Evolutionary conservation across 768 basidiomycete species (phyloP).

Genomic region (Asterophora lycoperdoides): DNA sequence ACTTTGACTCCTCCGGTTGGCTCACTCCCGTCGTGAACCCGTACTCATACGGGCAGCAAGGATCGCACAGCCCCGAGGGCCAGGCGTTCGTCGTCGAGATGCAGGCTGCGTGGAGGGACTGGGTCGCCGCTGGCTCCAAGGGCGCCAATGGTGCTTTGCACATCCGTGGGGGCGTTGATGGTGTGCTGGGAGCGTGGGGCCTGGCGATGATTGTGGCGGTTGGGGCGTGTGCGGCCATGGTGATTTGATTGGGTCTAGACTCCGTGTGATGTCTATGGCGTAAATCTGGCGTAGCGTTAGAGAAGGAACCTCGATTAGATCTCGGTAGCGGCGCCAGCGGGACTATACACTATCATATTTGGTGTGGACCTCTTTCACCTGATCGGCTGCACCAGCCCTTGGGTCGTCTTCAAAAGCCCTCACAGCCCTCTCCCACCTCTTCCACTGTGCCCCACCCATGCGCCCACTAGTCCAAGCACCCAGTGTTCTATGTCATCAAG

Average conservation of each 20-base stretch:
- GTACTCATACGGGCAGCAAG: slow-evolving; percentile 41
- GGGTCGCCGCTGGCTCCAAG: slow-evolving; percentile 52
- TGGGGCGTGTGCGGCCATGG: no score
- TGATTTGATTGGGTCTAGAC: no score
- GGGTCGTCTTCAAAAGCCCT: not conserved
- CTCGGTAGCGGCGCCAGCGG: no score
- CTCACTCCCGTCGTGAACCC: slow-evolving; percentile 76
- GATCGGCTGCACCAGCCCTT: not conserved
- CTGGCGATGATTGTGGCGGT: no score
- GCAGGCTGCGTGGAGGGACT: slow-evolving; percentile 73
- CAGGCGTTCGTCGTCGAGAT: slow-evolving; percentile 78
- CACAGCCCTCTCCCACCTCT: slow-evolving; percentile 37
- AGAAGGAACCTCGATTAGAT: no score
- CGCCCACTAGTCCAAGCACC: slow-evolving; percentile 34
- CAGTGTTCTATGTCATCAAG: slow-evolving; percentile 34
- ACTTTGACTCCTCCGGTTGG: slow-evolving; percentile 62
- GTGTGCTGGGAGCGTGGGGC: no score
- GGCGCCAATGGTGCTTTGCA: slow-evolving; percentile 40
- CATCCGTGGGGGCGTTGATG: no score
- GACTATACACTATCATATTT: no score
- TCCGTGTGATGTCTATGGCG: slow-evolving; percentile 40
- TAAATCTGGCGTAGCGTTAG: no score
- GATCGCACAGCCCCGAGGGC: slow-evolving; percentile 62
- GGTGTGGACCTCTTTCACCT: no score
- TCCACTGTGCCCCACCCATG: slow-evolving; percentile 59